Base-by-base conservation (phyloP, 805 yeast species). In the Crinitomyces ghanaensis region DNA sequence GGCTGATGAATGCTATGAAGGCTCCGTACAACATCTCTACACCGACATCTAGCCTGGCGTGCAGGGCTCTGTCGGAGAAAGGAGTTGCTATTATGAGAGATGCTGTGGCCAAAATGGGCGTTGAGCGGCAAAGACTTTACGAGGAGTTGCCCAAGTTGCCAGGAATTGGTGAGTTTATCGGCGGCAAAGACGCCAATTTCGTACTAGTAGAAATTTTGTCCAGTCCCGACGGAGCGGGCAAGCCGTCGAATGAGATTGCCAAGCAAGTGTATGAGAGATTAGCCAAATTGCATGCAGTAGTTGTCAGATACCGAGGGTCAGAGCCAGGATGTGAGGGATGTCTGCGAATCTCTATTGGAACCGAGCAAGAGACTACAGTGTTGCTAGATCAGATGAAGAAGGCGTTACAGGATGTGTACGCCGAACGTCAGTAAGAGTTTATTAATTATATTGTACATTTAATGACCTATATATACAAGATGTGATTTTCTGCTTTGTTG, bases 11-110 rank as follows among this genome's bases (percentile, higher is more conserved):
- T 54, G 72, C 93, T 16, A 77, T 88, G 79, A 91, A 91, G 54
- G 95, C 93, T 23, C 98, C 98, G 2, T 91, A 91, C 59, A 91
- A 88, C 55, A 81, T 91, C 37, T 82, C 95, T 6, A 69, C 84
- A 8, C 62, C 80, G 43, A 75, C 97, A 1, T 65, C 95, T 4
- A 69, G 70, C 35, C 61, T 84, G 27, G 96, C 94, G 0, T 38
- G 64, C 17, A 68, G 86, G 40, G 93, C 96, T 2, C 69, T 88
- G 5, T 60, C 68, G 4, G 49, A 63, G 3, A 66, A 64, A 7
- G 77, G 83, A 19, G 52, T 86, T 30, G 50, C 51, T 4, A 50
- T 57, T 16, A 82, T 86, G 93, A 61, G 70, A 47, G 37, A 47
- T 2, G 66, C 63, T 32, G 78, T 77, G 11, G 51, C 47, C 0